phyloP scores from a whole-genome alignment of 2,329 filamentous ascomycete genomes.

The Talaromyces funiculosus region DNA sequence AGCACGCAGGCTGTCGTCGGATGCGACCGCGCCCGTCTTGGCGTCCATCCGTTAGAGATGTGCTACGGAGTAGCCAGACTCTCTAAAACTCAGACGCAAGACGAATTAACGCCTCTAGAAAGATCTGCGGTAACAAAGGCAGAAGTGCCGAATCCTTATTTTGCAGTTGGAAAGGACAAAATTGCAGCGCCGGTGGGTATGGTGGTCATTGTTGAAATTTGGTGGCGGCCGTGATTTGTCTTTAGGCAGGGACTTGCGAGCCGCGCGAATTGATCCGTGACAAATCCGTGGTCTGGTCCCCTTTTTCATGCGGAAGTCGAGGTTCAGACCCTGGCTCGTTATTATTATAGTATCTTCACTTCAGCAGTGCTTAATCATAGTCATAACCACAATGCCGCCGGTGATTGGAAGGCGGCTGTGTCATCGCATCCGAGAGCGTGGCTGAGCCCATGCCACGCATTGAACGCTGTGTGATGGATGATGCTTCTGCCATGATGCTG shows the following conservation, averaged over 20 bases:
- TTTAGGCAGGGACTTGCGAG: neutral
- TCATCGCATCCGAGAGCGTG: neutral
- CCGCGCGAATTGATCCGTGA: neutral
- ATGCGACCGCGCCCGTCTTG: conserved; percentile 20
- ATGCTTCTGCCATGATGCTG: neutral
- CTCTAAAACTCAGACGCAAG: neutral
- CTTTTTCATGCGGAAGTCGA: neutral
- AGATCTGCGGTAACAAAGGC: neutral
- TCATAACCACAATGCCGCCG: neutral
- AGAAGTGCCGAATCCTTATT: neutral
- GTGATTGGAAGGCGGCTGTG: neutral
- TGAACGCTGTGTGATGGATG: neutral
- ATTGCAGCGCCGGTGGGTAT: neutral
- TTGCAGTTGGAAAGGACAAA: neutral
- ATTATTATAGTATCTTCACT: neutral
- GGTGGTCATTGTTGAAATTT: neutral
- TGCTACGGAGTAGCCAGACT: neutral
- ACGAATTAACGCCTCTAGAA: neutral
- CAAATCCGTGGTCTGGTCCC: neutral
- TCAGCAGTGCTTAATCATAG: neutral
- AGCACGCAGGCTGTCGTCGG: conserved; percentile 15
- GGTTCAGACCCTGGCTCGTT: neutral
- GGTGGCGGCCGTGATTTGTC: neutral
- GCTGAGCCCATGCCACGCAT: neutral
- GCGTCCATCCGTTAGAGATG: conserved; percentile 33